phyloP scores from a whole-genome alignment of 208 protist genomes.

The Acanthamoeba sp. region DNA sequence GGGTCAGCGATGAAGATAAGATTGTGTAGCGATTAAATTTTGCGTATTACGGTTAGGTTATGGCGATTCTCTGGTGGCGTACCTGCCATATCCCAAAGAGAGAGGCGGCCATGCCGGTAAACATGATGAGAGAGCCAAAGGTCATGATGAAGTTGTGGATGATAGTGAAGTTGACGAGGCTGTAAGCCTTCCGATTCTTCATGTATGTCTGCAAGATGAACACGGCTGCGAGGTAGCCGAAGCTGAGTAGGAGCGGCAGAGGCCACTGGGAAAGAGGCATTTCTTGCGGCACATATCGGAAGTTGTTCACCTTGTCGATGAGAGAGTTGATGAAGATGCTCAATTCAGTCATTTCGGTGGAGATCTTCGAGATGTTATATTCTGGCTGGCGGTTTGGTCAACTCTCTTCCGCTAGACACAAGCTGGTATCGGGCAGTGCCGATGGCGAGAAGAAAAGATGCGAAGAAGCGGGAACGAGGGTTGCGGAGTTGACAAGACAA shows the following conservation, averaged over 20 bases:
- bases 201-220: conserved; percentile 39
- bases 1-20: neutral
- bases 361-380: no score
- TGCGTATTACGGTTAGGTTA: neutral
- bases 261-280: conserved; percentile 20
- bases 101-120: conserved; percentile 56
- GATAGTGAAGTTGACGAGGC: conserved; percentile 27
- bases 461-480: no score
- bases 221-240: conserved; percentile 29
- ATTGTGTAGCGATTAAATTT: no score
- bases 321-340: neutral
- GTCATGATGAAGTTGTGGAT: conserved; percentile 70
- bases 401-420: no score
- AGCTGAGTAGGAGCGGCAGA: conserved; percentile 28
- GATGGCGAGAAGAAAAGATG: no score
- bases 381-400: no score
- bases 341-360: conserved; percentile 22
- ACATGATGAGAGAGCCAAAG: conserved; percentile 50
- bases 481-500: no score
- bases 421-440: no score
- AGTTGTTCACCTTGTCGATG: conserved; percentile 71
- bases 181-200: conserved; percentile 59
- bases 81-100: conserved; percentile 52
- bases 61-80: neutral
- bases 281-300: conserved; percentile 65